A percentile compares a stretch with the other conserved stretches of the same genome.
These are phyloP conservation scores for Colletotrichum chrysophilum DNA, from an alignment of 2,329 filamentous ascomycete genomes.

Conservation along the genomic window DNA sequence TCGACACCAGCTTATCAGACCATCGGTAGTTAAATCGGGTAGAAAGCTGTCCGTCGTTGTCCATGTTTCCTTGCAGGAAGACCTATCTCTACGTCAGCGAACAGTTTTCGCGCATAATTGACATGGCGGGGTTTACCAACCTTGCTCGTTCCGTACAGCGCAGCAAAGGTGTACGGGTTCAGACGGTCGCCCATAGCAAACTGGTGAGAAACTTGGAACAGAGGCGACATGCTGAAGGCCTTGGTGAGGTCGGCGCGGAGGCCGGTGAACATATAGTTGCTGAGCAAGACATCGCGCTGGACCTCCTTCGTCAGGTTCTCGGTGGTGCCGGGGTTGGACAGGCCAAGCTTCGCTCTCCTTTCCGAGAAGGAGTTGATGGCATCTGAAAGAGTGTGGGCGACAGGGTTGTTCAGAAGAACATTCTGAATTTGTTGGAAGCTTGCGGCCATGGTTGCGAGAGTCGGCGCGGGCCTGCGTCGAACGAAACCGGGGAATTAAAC, in stretches of 20 bases:
- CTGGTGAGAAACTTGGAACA: conserved; percentile 98
- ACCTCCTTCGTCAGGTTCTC: conserved; percentile 92
- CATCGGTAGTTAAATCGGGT: conserved; percentile 95
- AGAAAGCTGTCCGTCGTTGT: conserved; percentile 87
- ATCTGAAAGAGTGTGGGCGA: conserved; percentile 74
- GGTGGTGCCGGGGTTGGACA: conserved; percentile 91
- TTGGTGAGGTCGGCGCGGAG: conserved; percentile 96
- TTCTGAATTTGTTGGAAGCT: conserved; percentile 50
- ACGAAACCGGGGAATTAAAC: conserved; percentile 29
- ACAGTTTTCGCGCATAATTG: background rate
- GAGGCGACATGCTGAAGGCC: conserved; percentile 88
- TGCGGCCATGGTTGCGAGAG: conserved; percentile 54
- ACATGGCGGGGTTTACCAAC: conserved; percentile 54
- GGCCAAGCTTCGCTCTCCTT: conserved; percentile 83
- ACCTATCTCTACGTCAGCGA: conserved; percentile 58
- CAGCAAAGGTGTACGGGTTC: conserved; percentile 94
- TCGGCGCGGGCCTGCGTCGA: conserved; percentile 28
- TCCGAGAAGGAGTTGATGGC: conserved; percentile 83
- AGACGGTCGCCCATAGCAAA: conserved; percentile 93
- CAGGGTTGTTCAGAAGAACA: conserved; percentile 76
- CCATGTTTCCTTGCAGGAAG: conserved; percentile 93
- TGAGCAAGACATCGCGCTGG: conserved; percentile 93
- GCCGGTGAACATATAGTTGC: conserved; percentile 96
- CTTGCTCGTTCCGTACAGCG: conserved; percentile 91
- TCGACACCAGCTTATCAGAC: conserved; percentile 80